phyloP scores from a whole-genome alignment of 495 filamentous ascomycete species.

The Penicillium dipodomyicola region DNA sequence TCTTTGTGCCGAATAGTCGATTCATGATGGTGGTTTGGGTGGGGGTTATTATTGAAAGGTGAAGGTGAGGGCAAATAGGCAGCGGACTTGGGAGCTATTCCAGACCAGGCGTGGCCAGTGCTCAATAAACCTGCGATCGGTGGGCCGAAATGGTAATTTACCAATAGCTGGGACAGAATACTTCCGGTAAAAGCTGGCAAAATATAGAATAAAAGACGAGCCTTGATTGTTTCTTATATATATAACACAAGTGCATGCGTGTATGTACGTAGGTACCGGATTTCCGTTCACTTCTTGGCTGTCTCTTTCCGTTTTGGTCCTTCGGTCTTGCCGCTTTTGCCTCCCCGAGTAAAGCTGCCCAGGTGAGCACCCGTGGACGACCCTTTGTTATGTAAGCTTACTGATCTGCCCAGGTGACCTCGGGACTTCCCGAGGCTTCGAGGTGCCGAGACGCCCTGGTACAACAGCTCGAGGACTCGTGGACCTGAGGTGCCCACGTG shows the following conservation, averaged over 20 bases:
- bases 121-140: conserved; percentile 8
- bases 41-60: conserved; percentile 5
- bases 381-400: background rate
- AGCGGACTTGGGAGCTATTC: background rate
- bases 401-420: background rate
- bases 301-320: background rate
- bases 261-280: background rate
- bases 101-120: conserved; percentile 13
- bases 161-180: conserved; percentile 1
- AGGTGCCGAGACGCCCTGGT: no score
- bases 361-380: no score
- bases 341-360: background rate
- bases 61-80: background rate
- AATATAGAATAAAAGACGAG: background rate
- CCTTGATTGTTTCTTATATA: background rate
- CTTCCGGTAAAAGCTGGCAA: background rate
- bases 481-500: no score
- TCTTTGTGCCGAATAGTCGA: conserved; percentile 89
- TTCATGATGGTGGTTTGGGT: conserved; percentile 64
- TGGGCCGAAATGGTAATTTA: conserved; percentile 7
- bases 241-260: no score
- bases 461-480: no score
- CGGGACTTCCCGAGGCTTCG: no score
- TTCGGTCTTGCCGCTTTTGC: background rate
- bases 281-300: background rate